Evolutionary conservation across 2,329 filamentous ascomycete genomes (phyloP).

Genomic region (Immersiporthe knoxdaviesiana): DNA sequence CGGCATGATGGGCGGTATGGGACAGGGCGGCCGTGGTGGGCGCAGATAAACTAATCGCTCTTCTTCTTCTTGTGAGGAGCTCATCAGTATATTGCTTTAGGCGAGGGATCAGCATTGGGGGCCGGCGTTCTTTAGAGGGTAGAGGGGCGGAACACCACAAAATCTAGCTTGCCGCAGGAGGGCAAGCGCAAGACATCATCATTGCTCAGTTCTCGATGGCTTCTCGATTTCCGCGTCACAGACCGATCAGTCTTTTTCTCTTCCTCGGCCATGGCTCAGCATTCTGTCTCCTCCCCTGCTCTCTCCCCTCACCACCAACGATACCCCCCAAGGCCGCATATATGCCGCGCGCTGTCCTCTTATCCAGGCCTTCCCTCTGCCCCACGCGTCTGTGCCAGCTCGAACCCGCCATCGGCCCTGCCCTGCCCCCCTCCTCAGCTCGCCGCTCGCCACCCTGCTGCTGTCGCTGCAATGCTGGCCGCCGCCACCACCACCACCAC

Average conservation of each 20-base stretch:
- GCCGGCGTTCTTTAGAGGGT: conserved; percentile 14
- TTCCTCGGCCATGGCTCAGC: not conserved
- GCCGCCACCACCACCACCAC: not conserved
- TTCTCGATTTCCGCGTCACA: not conserved
- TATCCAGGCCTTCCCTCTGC: not conserved
- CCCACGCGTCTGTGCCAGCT: not conserved
- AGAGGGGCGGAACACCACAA: conserved; percentile 1
- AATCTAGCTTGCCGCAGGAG: not conserved
- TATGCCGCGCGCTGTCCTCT: too few species aligned
- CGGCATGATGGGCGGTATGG: conserved; percentile 43
- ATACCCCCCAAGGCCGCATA: too few species aligned
- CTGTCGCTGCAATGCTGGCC: not conserved
- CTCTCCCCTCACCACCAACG: too few species aligned
- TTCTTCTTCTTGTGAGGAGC: not conserved
- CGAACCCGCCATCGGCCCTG: not conserved
- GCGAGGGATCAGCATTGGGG: conserved; percentile 16
- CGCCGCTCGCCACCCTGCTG: not conserved
- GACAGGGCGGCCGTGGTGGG: conserved; percentile 29
- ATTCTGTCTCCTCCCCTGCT: too few species aligned
- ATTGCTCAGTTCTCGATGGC: not conserved
- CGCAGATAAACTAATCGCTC: conserved; percentile 21
- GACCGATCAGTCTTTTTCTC: not conserved
- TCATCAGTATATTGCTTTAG: not conserved
- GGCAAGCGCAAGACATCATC: not conserved
- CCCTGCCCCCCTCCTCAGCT: not conserved